phyloP scores from a whole-genome alignment of 495 filamentous ascomycete species.

The Aspergillus haitiensis region DNA sequence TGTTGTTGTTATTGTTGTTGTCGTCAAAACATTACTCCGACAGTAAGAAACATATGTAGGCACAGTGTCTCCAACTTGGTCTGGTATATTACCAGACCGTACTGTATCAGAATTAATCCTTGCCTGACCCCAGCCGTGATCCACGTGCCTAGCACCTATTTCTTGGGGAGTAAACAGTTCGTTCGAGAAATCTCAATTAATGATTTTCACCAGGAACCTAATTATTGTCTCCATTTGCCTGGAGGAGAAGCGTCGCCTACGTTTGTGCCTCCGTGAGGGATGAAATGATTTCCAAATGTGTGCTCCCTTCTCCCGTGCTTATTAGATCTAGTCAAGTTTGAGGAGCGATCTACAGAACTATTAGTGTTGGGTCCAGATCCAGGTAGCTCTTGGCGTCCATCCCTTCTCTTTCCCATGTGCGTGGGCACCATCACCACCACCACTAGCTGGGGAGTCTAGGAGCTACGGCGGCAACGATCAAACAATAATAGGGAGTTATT shows the following conservation, averaged over 20 bases:
- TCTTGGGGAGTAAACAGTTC: not conserved
- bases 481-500: too few relatives aligned
- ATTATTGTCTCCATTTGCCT: not conserved
- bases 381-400: not conserved
- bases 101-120: not conserved
- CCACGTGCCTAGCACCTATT: not conserved
- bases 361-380: slow-evolving; percentile 6
- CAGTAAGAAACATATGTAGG: not conserved
- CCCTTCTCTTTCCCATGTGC: not conserved
- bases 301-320: slow-evolving; percentile 3
- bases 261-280: too few relatives aligned
- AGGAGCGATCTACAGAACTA: slow-evolving; percentile 12
- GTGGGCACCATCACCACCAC: too few relatives aligned
- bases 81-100: not conserved
- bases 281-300: not conserved
- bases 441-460: too few relatives aligned
- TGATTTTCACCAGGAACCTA: not conserved
- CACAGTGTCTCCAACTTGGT: not conserved
- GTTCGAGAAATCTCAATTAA: not conserved
- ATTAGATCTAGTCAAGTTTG: slow-evolving; percentile 3
- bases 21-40: not conserved
- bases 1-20: not conserved
- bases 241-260: too few relatives aligned
- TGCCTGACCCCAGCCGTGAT: not conserved
- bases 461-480: too few relatives aligned